Evolutionary conservation across 1,139 yeast genomes (phyloP), one percentile per base, ranked within the genome.

Genomic region (Hansenula lynferdii): DNA sequence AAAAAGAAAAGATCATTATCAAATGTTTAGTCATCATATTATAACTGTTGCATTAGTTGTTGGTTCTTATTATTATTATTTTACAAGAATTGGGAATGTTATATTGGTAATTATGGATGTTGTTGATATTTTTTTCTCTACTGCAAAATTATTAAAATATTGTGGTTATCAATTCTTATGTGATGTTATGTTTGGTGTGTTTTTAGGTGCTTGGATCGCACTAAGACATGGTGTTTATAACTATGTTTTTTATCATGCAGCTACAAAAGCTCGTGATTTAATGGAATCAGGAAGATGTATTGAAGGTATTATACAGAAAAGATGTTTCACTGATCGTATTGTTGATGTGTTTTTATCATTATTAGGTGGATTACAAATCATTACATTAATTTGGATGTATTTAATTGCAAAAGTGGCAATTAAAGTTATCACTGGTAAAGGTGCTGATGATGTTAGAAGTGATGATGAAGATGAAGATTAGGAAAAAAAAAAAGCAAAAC

Each of bases 21-120:
- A 87, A 60, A 89, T 89, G 97, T 77, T 87, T 55, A 67, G 82
- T 36, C 97, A 89, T 58, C 97, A 89, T 61, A 78, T 89, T 39
- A 80, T 89, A 40, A 89, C 97, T 1, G 72, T 81, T 51, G 52
- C 69, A 23, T 69, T 89, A 43, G 72, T 85, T 32, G 61, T 73
- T 17, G 94, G 94, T 2, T 82, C 94, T 2, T 89, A 87, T 59
- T 70, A 70, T 53, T 80, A 76, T 56, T 80, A 84, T 61, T 84
- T 77, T 59, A 77, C 81, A 28, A 72, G 89, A 33, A 75, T 86
- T 41, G 97, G 97, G 24, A 86, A 86, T 60, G 73, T 82, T 33
- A 81, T 89, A 35, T 64, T 86, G 51, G 72, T 82, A 50, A 65
- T 85, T 46, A 87, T 89, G 96, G 96, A 89, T 61, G 67, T 79